Conservation (phyloP, 805 yeast genomes). For the Ogataea pini region DNA sequence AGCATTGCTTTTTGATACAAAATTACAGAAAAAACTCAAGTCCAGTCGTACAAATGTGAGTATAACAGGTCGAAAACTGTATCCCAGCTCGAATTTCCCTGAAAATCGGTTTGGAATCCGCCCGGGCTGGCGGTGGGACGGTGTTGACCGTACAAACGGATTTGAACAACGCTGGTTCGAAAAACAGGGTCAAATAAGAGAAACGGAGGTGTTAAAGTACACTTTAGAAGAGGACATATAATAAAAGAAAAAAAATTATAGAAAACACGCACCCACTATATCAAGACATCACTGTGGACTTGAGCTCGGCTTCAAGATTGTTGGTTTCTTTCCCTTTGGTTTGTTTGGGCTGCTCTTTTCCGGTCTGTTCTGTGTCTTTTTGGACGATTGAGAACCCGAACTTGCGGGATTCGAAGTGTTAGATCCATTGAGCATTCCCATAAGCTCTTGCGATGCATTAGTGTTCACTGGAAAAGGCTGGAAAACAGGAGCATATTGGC, state of each 20-base stretch:
- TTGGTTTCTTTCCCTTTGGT: not conserved
- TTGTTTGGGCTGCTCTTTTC: not conserved
- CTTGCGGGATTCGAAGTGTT: not conserved
- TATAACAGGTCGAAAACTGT: constrained; percentile 54
- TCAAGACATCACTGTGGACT: too few species aligned
- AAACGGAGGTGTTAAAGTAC: constrained; percentile 33
- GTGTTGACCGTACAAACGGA: constrained; percentile 86
- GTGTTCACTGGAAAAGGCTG: constrained; percentile 10
- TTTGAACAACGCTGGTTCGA: constrained; percentile 68
- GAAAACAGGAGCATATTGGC: constrained; percentile 10
- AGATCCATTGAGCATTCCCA: constrained; percentile 17
- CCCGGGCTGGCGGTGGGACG: constrained; percentile 91
- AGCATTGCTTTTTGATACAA: constrained; percentile 45
- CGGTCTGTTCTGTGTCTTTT: not conserved
- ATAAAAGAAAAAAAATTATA: not conserved
- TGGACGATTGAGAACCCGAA: not conserved
- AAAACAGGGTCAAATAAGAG: constrained; percentile 39
- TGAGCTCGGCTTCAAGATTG: not conserved
- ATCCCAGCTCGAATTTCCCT: constrained; percentile 50
- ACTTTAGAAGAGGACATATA: constrained; percentile 42
- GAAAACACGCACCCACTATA: too few species aligned
- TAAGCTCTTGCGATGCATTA: constrained; percentile 19
- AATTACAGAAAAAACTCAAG: constrained; percentile 22
- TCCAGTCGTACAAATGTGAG: constrained; percentile 25
- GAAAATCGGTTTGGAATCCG: constrained; percentile 72